phyloP scores from a whole-genome alignment of 2,329 filamentous ascomycete genomes.

The Fusarium foetens region DNA sequence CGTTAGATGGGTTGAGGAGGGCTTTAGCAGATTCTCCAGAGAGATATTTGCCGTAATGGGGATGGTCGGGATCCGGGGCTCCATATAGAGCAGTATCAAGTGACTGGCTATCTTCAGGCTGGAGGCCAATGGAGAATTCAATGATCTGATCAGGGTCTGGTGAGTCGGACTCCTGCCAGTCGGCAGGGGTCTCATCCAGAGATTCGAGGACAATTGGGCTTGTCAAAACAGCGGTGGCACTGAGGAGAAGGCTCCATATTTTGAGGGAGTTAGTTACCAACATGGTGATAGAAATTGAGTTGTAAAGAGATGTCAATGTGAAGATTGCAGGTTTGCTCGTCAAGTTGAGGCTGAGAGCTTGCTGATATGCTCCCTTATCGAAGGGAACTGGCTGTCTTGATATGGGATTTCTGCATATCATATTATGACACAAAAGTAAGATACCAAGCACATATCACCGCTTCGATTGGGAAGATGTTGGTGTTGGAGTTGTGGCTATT shows the following conservation, averaged over 20 bases:
- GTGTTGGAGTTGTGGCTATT: slow-evolving; percentile 12
- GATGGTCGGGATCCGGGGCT: slow-evolving; percentile 60
- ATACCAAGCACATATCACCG: neutral
- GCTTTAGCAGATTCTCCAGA: slow-evolving; percentile 59
- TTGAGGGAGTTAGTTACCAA: slow-evolving; percentile 16
- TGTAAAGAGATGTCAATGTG: neutral
- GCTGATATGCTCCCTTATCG: neutral
- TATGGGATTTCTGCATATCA: slow-evolving; percentile 1
- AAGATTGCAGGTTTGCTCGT: neutral
- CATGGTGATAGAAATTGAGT: neutral
- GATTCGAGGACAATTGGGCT: slow-evolving; percentile 38
- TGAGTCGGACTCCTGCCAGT: slow-evolving; percentile 38
- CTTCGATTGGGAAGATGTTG: neutral
- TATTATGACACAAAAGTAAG: neutral
- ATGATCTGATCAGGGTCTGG: slow-evolving; percentile 34
- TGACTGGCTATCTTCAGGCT: slow-evolving; percentile 34
- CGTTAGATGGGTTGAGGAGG: slow-evolving; percentile 57
- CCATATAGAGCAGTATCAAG: slow-evolving; percentile 58
- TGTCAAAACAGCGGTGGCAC: slow-evolving; percentile 1
- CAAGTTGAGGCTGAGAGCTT: neutral
- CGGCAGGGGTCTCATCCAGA: slow-evolving; percentile 30
- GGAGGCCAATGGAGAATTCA: slow-evolving; percentile 47
- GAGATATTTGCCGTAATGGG: slow-evolving; percentile 61
- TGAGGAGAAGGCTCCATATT: slow-evolving; percentile 21
- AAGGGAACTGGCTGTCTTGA: slow-evolving; percentile 17